These are phyloP conservation scores for Monilinia vaccinii-corymbosi DNA, from an alignment of 2,329 filamentous ascomycete species.

Conservation along the genomic window DNA sequence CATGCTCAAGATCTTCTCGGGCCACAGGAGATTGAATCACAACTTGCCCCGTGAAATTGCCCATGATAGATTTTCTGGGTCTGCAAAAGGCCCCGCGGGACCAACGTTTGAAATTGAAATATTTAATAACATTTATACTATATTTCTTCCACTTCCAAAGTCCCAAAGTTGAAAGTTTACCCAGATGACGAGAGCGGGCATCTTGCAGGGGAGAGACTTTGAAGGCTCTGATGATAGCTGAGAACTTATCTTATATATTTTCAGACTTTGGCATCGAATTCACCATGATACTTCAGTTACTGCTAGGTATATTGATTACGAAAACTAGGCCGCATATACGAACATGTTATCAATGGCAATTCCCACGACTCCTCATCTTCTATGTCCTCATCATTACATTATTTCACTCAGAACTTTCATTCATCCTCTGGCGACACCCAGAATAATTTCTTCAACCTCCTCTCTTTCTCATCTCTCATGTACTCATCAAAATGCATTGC, in stretches of 20 bases:
- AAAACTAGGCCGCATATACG: not conserved
- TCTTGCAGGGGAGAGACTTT: too few relatives aligned
- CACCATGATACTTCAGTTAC: too few relatives aligned
- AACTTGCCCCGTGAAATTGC: too few relatives aligned
- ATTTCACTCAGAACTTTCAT: not conserved
- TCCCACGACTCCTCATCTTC: not conserved
- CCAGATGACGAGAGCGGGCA: not conserved
- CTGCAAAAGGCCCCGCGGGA: too few relatives aligned
- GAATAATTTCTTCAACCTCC: slow-evolving; percentile 19
- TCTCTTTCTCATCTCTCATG: slow-evolving; percentile 18
- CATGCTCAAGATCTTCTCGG: not conserved
- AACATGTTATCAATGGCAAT: not conserved
- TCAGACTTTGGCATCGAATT: not conserved
- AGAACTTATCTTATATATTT: not conserved
- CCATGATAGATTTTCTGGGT: not conserved
- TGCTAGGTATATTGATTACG: not conserved
- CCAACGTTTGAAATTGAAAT: too few relatives aligned
- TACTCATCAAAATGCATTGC: slow-evolving; percentile 17
- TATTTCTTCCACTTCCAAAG: rapidly evolving
- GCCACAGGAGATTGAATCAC: not conserved
- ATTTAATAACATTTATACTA: not conserved
- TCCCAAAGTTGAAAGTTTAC: not conserved
- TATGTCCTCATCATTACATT: not conserved
- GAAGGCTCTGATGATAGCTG: not conserved
- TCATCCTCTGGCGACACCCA: slow-evolving; percentile 10